Conservation (phyloP, 768 basidiomycete species). For the Tulasnella calospora region DNA sequence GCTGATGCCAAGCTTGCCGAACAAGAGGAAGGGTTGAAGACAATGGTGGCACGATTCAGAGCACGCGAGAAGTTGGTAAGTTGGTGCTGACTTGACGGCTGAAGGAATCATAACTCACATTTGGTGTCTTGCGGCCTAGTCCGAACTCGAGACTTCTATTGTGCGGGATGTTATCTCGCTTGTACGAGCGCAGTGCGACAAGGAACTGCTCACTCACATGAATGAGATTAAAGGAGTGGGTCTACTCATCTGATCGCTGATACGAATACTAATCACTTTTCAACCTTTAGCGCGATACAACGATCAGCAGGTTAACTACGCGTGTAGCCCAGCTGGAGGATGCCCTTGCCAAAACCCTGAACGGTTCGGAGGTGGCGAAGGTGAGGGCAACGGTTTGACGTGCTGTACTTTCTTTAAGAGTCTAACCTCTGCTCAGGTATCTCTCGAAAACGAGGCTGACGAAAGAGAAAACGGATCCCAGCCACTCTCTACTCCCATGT, state of each 20-base stretch:
- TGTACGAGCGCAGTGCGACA: not conserved
- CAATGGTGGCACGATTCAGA: not conserved
- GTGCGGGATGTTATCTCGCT: not conserved
- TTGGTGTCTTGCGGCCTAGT: not conserved
- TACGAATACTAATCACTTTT: not conserved
- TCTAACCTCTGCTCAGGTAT: not conserved
- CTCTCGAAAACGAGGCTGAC: not conserved
- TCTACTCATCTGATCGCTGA: not conserved
- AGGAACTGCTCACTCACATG: not conserved
- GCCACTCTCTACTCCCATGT: not conserved
- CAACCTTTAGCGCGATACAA: not conserved
- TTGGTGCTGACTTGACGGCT: not conserved
- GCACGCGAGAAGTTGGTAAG: not conserved
- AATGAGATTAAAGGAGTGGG: conserved; percentile 1
- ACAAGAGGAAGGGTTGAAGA: not conserved
- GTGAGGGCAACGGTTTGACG: not conserved
- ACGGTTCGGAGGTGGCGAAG: not conserved
- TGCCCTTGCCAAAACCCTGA: not conserved
- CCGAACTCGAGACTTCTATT: not conserved
- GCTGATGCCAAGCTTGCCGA: not conserved
- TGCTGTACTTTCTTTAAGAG: not conserved
- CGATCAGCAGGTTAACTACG: not conserved
- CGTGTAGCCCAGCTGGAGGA: not conserved
- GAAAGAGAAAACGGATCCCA: not conserved
- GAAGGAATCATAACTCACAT: not conserved